These are phyloP conservation scores for Cladochytrium replicatum DNA, from an alignment of 192 early-diverging fungal genomes.

Conservation along the genomic window DNA sequence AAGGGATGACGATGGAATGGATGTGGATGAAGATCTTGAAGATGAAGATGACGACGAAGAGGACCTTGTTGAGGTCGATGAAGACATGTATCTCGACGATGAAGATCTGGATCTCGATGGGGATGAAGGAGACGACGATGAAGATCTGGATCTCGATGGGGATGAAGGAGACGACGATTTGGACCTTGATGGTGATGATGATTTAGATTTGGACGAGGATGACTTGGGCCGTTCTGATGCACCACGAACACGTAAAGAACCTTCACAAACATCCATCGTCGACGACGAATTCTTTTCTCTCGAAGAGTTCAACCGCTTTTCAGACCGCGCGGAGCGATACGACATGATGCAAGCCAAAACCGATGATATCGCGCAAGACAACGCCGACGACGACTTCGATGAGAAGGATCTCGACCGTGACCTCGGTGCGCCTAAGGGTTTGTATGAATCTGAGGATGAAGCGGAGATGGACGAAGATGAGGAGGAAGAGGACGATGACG, in stretches of 20 bases:
- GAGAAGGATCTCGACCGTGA: conserved; percentile 48
- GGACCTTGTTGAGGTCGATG: conserved; percentile 17
- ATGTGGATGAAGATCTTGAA: conserved; percentile 31
- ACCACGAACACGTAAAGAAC: conserved; percentile 39
- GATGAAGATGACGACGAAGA: conserved; percentile 33
- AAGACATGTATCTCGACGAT: conserved; percentile 19
- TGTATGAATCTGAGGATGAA: conserved; percentile 16
- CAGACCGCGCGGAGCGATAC: conserved; percentile 58
- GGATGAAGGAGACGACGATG: conserved; percentile 34
- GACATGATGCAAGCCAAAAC: conserved; percentile 46
- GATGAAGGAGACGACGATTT: conserved; percentile 28
- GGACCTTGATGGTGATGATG: conserved; percentile 28
- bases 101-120: conserved; percentile 28
- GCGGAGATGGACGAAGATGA: conserved; percentile 15
- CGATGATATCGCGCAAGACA: conserved; percentile 36
- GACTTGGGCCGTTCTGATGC: conserved; percentile 19
- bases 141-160: conserved; percentile 7
- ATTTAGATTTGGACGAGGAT: conserved; percentile 28
- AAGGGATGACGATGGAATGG: conserved; percentile 29
- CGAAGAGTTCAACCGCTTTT: conserved; percentile 78
- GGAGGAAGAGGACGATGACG: conserved; percentile 58
- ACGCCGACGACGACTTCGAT: conserved; percentile 51
- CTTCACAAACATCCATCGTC: conserved; percentile 54
- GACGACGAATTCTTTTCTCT: conserved; percentile 94
- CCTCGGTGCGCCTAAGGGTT: conserved; percentile 28